Evolutionary conservation across 345 rosid species (phyloP).

Genomic region (Excoecaria agallocha): DNA sequence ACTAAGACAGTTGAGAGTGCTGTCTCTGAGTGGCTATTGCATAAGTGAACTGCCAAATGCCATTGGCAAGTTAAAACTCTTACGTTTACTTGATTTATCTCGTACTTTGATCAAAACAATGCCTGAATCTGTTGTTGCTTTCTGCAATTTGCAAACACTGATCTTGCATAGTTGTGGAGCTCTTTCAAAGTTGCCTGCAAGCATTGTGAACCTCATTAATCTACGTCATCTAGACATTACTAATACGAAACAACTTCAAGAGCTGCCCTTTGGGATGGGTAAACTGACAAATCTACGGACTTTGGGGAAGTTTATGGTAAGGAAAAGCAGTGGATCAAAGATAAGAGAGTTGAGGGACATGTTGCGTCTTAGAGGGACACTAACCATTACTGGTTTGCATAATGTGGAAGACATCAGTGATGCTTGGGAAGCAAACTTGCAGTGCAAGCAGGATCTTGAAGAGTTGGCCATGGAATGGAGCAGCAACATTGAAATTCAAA

Average conservation of each 20-base stretch:
- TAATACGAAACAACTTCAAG: background rate
- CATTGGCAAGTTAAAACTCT: conserved; percentile 4
- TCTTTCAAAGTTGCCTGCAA: conserved; percentile 5
- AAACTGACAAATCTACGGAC: conserved; percentile 3
- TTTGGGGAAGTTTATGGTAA: background rate
- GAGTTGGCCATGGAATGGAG: background rate
- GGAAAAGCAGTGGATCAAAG: background rate
- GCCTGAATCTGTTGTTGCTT: background rate
- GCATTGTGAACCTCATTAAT: conserved; percentile 1
- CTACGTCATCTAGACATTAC: conserved; percentile 2
- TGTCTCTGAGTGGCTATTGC: conserved; percentile 4
- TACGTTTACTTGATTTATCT: background rate
- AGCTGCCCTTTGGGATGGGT: background rate
- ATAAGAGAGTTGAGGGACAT: background rate
- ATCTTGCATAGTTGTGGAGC: background rate
- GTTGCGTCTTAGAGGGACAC: background rate
- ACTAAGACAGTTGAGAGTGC: background rate
- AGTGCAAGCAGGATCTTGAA: background rate
- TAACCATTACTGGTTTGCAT: conserved; percentile 2
- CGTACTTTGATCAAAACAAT: conserved; percentile 6
- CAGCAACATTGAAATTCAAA: background rate
- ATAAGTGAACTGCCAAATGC: background rate
- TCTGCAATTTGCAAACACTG: background rate
- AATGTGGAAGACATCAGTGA: background rate
- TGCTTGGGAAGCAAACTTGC: conserved; percentile 3